Conservation (phyloP, 495 filamentous ascomycete species). For the Penicillium roqueforti region DNA sequence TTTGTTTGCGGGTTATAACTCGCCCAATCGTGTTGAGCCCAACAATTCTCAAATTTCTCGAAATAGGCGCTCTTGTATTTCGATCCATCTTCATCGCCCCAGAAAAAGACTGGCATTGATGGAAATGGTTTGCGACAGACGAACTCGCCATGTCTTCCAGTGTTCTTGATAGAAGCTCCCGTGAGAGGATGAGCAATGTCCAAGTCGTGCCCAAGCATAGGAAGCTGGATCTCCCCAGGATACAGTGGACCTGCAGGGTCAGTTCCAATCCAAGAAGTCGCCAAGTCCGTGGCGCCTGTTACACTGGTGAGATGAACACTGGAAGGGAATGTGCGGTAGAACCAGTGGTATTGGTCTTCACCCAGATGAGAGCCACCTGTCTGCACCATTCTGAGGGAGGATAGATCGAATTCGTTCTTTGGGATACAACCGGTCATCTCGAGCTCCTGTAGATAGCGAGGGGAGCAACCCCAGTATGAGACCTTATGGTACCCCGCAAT, state of each 20-base stretch:
- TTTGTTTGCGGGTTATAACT: slow-evolving; percentile 57
- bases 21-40: slow-evolving; percentile 66
- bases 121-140: slow-evolving; percentile 63
- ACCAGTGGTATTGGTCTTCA: slow-evolving; percentile 68
- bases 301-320: slow-evolving; percentile 63
- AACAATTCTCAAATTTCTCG: slow-evolving; percentile 36
- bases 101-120: slow-evolving; percentile 67
- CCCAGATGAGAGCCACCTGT: slow-evolving; percentile 64
- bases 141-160: slow-evolving; percentile 53
- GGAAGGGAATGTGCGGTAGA: slow-evolving; percentile 68
- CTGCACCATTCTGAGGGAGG: slow-evolving; percentile 50
- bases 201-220: slow-evolving; percentile 56
- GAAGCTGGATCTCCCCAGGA: slow-evolving; percentile 61
- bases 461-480: slow-evolving; percentile 59
- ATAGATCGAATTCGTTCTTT: slow-evolving; percentile 55
- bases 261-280: slow-evolving; percentile 62
- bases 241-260: slow-evolving; percentile 62
- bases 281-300: slow-evolving; percentile 69
- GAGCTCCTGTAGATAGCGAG: slow-evolving; percentile 65
- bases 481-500: slow-evolving; percentile 45
- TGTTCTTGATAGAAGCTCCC: slow-evolving; percentile 44
- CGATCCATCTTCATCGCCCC: slow-evolving; percentile 51
- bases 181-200: slow-evolving; percentile 57
- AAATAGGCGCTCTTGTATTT: slow-evolving; percentile 66
- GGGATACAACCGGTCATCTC: slow-evolving; percentile 54